These are phyloP conservation scores for Physcomitrium patens DNA, from an alignment of 225 moss, liverwort and hornwort species.

Conservation along the genomic window DNA sequence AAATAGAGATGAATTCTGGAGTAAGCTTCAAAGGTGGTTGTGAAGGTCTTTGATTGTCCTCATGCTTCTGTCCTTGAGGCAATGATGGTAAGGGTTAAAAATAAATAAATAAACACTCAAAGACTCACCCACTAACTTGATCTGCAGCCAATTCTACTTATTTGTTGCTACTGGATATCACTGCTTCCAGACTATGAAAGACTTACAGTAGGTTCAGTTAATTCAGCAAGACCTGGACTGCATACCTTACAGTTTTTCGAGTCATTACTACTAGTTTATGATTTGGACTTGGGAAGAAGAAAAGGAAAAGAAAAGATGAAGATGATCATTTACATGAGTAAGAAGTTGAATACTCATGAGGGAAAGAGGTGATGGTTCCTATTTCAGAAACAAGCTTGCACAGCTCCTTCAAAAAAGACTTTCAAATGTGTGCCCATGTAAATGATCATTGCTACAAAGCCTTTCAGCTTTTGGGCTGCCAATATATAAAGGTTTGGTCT, in stretches of 20 bases:
- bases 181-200: not conserved
- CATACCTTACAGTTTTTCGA: not conserved
- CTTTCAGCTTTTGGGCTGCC: conserved; percentile 37
- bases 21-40: conserved; percentile 21
- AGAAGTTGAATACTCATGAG: not conserved
- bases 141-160: conserved; percentile 24
- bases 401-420: conserved; percentile 39
- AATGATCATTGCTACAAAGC: conserved; percentile 46
- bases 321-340: too few species aligned
- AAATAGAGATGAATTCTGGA: conserved; percentile 21
- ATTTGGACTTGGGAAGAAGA: too few species aligned
- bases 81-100: conserved; percentile 18
- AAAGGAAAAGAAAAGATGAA: too few species aligned
- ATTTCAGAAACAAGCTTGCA: not conserved
- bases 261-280: too few species aligned
- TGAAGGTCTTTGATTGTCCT: conserved; percentile 24
- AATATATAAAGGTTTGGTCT: conserved; percentile 40
- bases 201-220: too few species aligned
- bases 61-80: conserved; percentile 16
- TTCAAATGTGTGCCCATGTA: conserved; percentile 15
- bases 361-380: too few species aligned
- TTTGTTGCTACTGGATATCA: too few species aligned
- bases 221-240: conserved; percentile 7
- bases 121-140: conserved; percentile 24
- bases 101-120: conserved; percentile 18